These are phyloP conservation scores for Cercophora samala DNA, from an alignment of 495 filamentous ascomycete genomes.

Conservation along the genomic window DNA sequence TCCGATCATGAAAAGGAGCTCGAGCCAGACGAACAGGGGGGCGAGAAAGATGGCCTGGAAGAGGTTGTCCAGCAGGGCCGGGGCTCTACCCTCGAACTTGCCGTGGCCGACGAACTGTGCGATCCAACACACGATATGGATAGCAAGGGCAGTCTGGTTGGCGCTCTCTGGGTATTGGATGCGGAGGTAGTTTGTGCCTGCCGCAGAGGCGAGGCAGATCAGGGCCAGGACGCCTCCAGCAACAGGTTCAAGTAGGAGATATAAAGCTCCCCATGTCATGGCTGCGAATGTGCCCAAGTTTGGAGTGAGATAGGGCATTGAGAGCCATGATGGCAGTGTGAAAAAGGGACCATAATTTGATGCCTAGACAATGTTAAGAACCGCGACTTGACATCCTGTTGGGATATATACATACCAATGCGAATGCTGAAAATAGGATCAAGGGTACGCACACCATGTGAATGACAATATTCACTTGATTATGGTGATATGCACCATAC, in stretches of 20 bases:
- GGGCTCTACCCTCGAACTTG: slow-evolving; percentile 80
- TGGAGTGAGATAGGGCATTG: slow-evolving; percentile 70
- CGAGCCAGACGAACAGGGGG: slow-evolving; percentile 97
- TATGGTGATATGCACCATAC: slow-evolving; percentile 95
- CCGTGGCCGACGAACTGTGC: slow-evolving; percentile 91
- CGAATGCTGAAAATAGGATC: slow-evolving; percentile 73
- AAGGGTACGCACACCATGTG: slow-evolving; percentile 87
- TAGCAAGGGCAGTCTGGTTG: slow-evolving; percentile 65
- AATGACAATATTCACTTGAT: slow-evolving; percentile 83
- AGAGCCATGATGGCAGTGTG: slow-evolving; percentile 64
- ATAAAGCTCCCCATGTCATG: slow-evolving; percentile 68
- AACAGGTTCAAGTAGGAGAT: slow-evolving; percentile 90
- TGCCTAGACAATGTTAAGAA: slow-evolving; percentile 46
- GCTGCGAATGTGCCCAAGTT: slow-evolving; percentile 76
- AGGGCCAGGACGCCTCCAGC: slow-evolving; percentile 73
- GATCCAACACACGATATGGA: slow-evolving; percentile 76
- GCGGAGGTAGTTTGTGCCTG: slow-evolving; percentile 70
- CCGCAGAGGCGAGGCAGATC: slow-evolving; percentile 68
- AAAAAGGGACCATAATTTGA: slow-evolving; percentile 74
- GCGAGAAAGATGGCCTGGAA: slow-evolving; percentile 90
- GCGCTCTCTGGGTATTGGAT: slow-evolving; percentile 59
- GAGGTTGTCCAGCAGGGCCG: slow-evolving; percentile 85
- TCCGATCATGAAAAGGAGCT: slow-evolving; percentile 84
- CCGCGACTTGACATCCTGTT: background rate
- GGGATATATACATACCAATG: slow-evolving; percentile 60